Conservation (phyloP, 108 stramenopile species). For the Bacterosira constricta region DNA sequence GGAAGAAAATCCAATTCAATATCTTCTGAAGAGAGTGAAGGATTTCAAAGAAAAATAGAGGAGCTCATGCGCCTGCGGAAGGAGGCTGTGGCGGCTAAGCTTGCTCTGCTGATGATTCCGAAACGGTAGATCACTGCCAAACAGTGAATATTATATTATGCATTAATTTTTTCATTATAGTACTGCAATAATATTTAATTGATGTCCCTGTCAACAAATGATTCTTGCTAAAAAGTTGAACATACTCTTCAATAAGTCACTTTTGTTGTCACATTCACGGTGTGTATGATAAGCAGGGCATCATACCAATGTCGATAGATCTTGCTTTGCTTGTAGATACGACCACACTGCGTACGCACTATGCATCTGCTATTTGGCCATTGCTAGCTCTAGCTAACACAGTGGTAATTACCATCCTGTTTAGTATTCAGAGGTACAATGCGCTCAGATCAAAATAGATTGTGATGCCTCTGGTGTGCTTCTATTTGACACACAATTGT, state of each 20-base stretch:
- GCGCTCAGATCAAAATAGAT: constrained; percentile 28
- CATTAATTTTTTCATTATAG: background rate
- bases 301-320: no score
- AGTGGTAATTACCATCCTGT: no score
- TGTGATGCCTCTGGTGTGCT: constrained; percentile 58
- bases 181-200: background rate
- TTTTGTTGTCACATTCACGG: no score
- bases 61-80: constrained; percentile 26
- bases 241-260: no score
- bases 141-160: background rate
- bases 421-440: no score
- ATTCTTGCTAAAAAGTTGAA: no score
- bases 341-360: no score
- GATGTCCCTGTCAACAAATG: no score
- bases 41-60: constrained; percentile 13
- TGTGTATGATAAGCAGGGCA: no score
- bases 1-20: constrained; percentile 9
- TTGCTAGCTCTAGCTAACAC: no score
- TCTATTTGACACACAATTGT: constrained; percentile 76
- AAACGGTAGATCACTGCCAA: constrained; percentile 6
- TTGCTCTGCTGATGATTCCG: constrained; percentile 23
- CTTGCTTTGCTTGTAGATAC: no score
- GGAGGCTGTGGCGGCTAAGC: constrained; percentile 27
- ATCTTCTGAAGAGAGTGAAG: background rate
- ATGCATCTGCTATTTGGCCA: no score